Evolutionary conservation across 148 eudicot genomes (phyloP).

Genomic region (Vaccinium corymbosum): DNA sequence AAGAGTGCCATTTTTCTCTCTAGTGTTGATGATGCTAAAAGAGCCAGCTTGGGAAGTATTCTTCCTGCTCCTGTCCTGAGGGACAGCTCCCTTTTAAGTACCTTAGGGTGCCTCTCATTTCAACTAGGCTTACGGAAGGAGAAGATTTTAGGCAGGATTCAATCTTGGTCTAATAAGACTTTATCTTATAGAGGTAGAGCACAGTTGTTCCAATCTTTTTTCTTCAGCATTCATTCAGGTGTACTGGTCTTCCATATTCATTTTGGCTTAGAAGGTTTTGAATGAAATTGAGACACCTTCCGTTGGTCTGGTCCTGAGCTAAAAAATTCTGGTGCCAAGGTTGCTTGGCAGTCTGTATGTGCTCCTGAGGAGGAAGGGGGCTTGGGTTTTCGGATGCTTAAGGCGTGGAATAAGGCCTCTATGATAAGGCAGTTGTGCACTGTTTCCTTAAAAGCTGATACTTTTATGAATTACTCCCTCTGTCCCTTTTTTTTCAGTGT

Average conservation of each 20-base stretch:
- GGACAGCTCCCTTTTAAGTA: neutral
- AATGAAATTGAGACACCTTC: neutral
- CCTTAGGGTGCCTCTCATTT: neutral
- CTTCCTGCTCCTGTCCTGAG: neutral
- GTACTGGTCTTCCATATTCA: neutral
- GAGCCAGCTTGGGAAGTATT: neutral
- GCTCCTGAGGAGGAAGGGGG: neutral
- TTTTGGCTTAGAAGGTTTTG: neutral
- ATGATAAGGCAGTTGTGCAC: neutral
- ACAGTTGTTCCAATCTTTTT: no score
- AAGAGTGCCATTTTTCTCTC: neutral
- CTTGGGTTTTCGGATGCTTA: neutral
- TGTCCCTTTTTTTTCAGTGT: no score
- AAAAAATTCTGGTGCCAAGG: neutral
- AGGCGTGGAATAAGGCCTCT: neutral
- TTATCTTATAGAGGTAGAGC: no score
- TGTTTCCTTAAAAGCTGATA: neutral
- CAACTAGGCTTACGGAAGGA: neutral
- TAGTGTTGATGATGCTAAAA: neutral
- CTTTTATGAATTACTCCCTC: neutral
- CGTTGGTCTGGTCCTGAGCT: neutral
- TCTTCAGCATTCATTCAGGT: neutral
- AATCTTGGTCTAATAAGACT: neutral
- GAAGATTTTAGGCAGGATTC: neutral
- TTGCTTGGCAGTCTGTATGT: neutral